Evolutionary conservation across 1,139 yeast genomes (phyloP).

Genomic region (Yamadazyma spencermartinsiae): DNA sequence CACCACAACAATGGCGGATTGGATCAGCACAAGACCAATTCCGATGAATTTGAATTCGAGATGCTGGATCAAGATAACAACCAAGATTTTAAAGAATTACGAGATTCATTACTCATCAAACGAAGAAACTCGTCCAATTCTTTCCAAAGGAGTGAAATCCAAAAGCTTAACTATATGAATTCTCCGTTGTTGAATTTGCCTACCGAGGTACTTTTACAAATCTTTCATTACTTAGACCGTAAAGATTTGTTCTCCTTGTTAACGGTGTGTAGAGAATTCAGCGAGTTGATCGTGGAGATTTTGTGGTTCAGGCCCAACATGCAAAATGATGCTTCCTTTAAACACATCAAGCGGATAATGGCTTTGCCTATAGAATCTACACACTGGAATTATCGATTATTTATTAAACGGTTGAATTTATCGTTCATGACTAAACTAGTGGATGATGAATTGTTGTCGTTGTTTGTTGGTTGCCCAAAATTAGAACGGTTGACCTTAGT

Average conservation of each 20-base stretch:
- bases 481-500: conserved; percentile 85
- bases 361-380: conserved; percentile 47
- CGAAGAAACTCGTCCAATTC: conserved; percentile 24
- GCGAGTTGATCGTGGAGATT: conserved; percentile 73
- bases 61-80: conserved; percentile 34
- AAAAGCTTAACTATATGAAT: conserved; percentile 24
- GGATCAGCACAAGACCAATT: no score
- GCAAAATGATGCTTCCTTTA: conserved; percentile 53
- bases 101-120: conserved; percentile 34
- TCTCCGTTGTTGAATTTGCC: conserved; percentile 67
- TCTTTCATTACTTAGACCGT: conserved; percentile 66
- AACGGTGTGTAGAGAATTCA: conserved; percentile 82
- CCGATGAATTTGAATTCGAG: conserved; percentile 17
- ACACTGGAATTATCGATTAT: conserved; percentile 70
- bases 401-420: conserved; percentile 78
- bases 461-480: conserved; percentile 66
- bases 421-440: conserved; percentile 71
- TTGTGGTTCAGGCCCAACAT: conserved; percentile 89
- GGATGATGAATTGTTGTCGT: conserved; percentile 57
- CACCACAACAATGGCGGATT: conserved; percentile 4
- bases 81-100: conserved; percentile 37
- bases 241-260: conserved; percentile 69
- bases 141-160: conserved; percentile 21
- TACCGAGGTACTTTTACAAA: conserved; percentile 72
- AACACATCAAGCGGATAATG: conserved; percentile 57